Evolutionary conservation across 73 alveolate species (phyloP).

Genomic region (Tetrahymena thermophila): DNA sequence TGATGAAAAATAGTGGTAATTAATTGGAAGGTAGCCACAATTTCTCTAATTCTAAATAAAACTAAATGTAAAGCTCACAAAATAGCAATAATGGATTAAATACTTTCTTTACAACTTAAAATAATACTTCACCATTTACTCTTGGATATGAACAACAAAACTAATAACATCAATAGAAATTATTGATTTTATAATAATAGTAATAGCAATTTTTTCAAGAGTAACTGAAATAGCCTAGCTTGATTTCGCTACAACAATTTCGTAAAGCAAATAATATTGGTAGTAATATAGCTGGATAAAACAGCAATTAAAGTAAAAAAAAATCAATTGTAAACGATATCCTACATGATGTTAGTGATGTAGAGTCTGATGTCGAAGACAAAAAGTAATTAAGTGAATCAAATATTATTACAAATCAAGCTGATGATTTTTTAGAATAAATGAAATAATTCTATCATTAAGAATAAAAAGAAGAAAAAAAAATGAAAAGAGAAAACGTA

Average conservation of each 20-base stretch:
- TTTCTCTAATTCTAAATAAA: neutral
- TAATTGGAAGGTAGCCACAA: neutral
- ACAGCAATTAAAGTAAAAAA: neutral
- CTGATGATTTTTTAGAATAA: neutral
- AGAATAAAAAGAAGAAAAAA: neutral
- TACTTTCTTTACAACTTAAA: neutral
- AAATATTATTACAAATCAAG: neutral
- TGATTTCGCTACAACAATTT: neutral
- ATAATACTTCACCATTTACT: neutral
- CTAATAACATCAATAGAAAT: neutral
- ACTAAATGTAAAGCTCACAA: neutral
- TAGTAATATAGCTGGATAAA: neutral
- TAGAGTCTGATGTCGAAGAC: neutral
- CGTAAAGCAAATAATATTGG: neutral
- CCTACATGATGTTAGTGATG: neutral
- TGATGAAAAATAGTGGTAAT: neutral
- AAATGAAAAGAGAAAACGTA: neutral
- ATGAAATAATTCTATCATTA: neutral
- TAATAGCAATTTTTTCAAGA: neutral
- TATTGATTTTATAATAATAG: neutral
- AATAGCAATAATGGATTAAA: neutral
- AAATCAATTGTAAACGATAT: neutral
- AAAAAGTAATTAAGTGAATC: neutral
- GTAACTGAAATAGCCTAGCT: neutral
- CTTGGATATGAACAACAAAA: neutral